phyloP scores from a whole-genome alignment of 2,329 filamentous ascomycete genomes.

The Hypocrella siamensis region DNA sequence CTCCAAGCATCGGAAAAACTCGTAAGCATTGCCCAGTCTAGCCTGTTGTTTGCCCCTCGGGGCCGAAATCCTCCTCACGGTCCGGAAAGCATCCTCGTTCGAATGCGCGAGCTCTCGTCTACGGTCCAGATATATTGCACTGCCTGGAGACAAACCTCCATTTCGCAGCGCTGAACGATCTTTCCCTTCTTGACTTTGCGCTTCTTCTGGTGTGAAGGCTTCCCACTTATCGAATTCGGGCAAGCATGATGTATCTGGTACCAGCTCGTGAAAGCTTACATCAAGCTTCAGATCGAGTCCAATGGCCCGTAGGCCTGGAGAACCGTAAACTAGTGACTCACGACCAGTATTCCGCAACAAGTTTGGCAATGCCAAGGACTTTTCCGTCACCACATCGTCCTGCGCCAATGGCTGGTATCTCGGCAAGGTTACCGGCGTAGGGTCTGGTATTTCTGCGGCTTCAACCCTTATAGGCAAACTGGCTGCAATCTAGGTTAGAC shows the following conservation, averaged over 20 bases:
- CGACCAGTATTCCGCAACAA: constrained; percentile 39
- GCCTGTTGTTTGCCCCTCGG: constrained; percentile 35
- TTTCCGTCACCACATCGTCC: constrained; percentile 14
- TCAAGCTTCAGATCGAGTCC: constrained; percentile 39
- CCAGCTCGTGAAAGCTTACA: constrained; percentile 28
- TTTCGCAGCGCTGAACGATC: constrained; percentile 34
- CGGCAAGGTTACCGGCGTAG: constrained; percentile 39
- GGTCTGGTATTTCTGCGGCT: constrained; percentile 37
- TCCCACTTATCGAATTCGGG: constrained; percentile 40
- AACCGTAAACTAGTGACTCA: constrained; percentile 19
- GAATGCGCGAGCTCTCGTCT: constrained; percentile 37
- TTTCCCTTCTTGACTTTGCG: constrained; percentile 28
- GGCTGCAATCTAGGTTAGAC: constrained; percentile 10
- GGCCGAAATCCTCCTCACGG: constrained; percentile 40
- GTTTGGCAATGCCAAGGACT: constrained; percentile 23
- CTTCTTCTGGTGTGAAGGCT: constrained; percentile 30
- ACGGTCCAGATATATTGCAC: constrained; percentile 41
- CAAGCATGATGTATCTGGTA: constrained; percentile 36
- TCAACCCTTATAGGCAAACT: constrained; percentile 17
- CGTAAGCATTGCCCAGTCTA: constrained; percentile 46
- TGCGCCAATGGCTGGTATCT: constrained; percentile 22
- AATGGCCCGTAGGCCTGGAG: constrained; percentile 38
- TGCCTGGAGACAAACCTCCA: constrained; percentile 39
- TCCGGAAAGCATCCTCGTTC: constrained; percentile 45
- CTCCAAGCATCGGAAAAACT: constrained; percentile 50